phyloP scores from a whole-genome alignment of 129 eudicot species.

The Helianthus annuus region HanXRQr2.0-SUNRISE NC_035438.2:8630313-8630812 shows the following conservation, averaged over 20 bases:
- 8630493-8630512: constrained; percentile 72
- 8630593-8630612: neutral
- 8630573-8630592: neutral
- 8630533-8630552: constrained; percentile 84
- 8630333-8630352: constrained; percentile 37
- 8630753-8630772: neutral
- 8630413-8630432: constrained; percentile 52
- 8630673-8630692: neutral
- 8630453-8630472: constrained; percentile 63
- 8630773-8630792: neutral
- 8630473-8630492: constrained; percentile 77
- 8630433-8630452: constrained; percentile 36
- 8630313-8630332: constrained; percentile 65
- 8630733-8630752: neutral
- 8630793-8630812: neutral
- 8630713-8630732: neutral
- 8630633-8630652: neutral
- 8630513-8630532: constrained; percentile 78
- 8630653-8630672: neutral
- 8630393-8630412: constrained; percentile 42
- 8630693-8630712: constrained; percentile 11
- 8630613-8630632: constrained; percentile 1
- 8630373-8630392: constrained; percentile 20
- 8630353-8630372: constrained; percentile 19
- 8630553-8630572: constrained; percentile 81